These are phyloP conservation scores for Paraphoma sp. DNA, from an alignment of 2,329 filamentous ascomycete genomes.

Conservation along the genomic window DNA sequence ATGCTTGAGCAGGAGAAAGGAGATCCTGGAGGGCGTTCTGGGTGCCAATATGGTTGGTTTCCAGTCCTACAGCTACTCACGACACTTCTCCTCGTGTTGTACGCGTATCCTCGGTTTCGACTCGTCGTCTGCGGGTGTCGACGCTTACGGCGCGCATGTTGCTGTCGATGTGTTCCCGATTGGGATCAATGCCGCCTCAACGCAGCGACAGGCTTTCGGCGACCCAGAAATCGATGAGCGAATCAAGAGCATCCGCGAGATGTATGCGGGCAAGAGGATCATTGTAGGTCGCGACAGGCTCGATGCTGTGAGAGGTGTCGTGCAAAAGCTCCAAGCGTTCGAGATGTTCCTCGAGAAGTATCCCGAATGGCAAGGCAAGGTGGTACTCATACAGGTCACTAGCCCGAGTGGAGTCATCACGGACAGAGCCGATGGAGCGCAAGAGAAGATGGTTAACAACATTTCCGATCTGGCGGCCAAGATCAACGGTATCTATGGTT, in stretches of 20 bases:
- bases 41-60: slow-evolving; percentile 94
- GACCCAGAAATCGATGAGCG: slow-evolving; percentile 74
- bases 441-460: slow-evolving; percentile 83
- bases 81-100: slow-evolving; percentile 94
- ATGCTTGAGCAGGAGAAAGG: slow-evolving; percentile 85
- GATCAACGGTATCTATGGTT: slow-evolving; percentile 91
- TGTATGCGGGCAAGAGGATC: slow-evolving; percentile 90
- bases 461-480: slow-evolving; percentile 89
- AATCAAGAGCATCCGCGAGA: slow-evolving; percentile 71
- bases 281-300: slow-evolving; percentile 95
- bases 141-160: slow-evolving; percentile 87
- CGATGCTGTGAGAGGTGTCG: slow-evolving; percentile 89
- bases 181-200: slow-evolving; percentile 85
- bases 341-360: slow-evolving; percentile 89
- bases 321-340: slow-evolving; percentile 95
- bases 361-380: slow-evolving; percentile 89
- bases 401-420: slow-evolving; percentile 83
- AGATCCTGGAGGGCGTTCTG: slow-evolving; percentile 86
- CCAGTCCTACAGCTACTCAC: slow-evolving; percentile 93
- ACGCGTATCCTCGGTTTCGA: slow-evolving; percentile 90
- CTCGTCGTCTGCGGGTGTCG: slow-evolving; percentile 82
- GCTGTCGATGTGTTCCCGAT: slow-evolving; percentile 94
- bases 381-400: slow-evolving; percentile 93
- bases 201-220: slow-evolving; percentile 76
- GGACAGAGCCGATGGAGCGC: slow-evolving; percentile 71